These are phyloP conservation scores for Tricholoma sp. DNA, from an alignment of 768 basidiomycete genomes.

Conservation along the genomic window DNA sequence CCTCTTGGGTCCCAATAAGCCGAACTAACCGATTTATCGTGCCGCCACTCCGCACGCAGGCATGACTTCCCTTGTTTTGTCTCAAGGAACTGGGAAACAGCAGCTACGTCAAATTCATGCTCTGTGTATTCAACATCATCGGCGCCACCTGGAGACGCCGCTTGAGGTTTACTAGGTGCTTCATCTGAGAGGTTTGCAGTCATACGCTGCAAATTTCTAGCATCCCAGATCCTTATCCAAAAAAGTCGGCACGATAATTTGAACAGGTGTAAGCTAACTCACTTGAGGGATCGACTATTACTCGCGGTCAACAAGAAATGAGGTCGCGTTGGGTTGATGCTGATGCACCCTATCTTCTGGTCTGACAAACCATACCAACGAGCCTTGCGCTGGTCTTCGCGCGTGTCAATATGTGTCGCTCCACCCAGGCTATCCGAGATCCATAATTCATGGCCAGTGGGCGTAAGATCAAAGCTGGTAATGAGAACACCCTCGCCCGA, in stretches of 20 bases:
- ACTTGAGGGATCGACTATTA: constrained; percentile 71
- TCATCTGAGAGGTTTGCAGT: constrained; percentile 27
- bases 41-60: constrained; percentile 60
- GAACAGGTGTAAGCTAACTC: constrained; percentile 14
- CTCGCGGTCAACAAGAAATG: constrained; percentile 70
- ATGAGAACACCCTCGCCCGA: constrained; percentile 54
- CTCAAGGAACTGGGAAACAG: constrained; percentile 42
- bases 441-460: constrained; percentile 78
- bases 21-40: constrained; percentile 74
- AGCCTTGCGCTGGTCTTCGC: constrained; percentile 51
- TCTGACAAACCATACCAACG: constrained; percentile 63
- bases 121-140: not conserved
- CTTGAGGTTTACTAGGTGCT: constrained; percentile 19
- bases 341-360: constrained; percentile 74
- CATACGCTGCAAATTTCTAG: constrained; percentile 54
- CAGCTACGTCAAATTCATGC: constrained; percentile 33
- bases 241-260: not conserved
- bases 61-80: constrained; percentile 49
- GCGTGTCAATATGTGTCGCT: constrained; percentile 70
- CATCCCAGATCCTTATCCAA: constrained; percentile 68
- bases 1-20: constrained; percentile 86
- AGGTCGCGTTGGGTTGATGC: constrained; percentile 67
- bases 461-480: constrained; percentile 64
- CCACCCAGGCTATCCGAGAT: constrained; percentile 71
- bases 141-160: constrained; percentile 21